Base-by-base conservation (phyloP, 176 grass and related monocot species). In the Eremochloa ophiuroides region DNA sequence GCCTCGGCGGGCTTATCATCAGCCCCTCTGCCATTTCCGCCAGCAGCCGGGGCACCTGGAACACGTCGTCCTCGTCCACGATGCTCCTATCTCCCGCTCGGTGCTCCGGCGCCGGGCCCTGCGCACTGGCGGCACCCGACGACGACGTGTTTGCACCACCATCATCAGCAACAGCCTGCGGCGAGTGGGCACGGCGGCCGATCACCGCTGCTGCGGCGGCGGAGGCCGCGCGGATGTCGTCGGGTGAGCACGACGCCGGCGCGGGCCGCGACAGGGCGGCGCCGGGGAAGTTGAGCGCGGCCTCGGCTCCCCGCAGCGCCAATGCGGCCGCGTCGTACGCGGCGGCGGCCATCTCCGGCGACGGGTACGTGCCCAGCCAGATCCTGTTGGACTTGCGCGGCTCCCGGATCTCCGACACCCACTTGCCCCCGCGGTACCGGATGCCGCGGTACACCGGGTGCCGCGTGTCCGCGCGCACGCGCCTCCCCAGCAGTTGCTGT, bases 361-460 rank as follows among this genome's bases (percentile, higher is more conserved):
- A 71, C 38, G 82, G 50, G 76, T 93, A 93, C 38, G 94, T 97
- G 39, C 89, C 94, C 18, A 93, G 91, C 94, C 94, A 93, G 53
- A 97, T 97, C 77, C 94, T 83, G 78, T 26, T 91, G 39, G 91
- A 31, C 74, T 88, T 93, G 35, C 93, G 71, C 5, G 85, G 93
- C 82, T 96, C 93, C 0, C 90, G 83, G 88, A 96, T 96, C 86
- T 93, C 94, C 78, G 88, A 89, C 11, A 97, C 88, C 91, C 94
- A 93, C 80, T 97, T 91, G n/a, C 94, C 86, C 66, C 82, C 75
- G 35, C 94, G 75, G 83, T 69, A 80, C 13, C 94, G 69, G 62
- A 93, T 89, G 12, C 94, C 94, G 1, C 84, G 91, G 88, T 93
- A 93, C 62, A 76, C 71, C 13, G 88, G 79, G 71, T 89, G 88